A percentile compares a stretch with the other conserved stretches of the same genome.
Conservation (phyloP, 371 early-diverging fungal species). For the Synchytrium microbalum region DNA sequence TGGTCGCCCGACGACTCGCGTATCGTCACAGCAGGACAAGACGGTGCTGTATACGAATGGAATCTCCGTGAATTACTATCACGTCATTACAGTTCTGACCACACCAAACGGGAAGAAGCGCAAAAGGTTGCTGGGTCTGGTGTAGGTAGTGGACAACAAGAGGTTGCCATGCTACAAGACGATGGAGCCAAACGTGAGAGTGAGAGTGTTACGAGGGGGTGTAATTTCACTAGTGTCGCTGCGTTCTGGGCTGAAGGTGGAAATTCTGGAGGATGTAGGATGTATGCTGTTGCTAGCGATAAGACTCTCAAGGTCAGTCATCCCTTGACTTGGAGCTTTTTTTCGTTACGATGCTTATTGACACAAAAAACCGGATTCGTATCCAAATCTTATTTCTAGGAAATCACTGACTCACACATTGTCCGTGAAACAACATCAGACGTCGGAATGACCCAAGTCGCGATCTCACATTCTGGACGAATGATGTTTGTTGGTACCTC, state of each 20-base stretch:
- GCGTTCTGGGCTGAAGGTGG: conserved; percentile 26
- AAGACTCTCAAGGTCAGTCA: conserved; percentile 37
- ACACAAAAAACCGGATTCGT: background rate
- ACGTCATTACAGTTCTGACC: background rate
- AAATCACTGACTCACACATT: conserved; percentile 45
- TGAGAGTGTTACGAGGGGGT: conserved; percentile 45
- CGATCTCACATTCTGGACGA: conserved; percentile 36
- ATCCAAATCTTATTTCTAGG: conserved; percentile 21
- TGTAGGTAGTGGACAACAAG: conserved; percentile 15
- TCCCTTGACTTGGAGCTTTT: too few species aligned
- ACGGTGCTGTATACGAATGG: conserved; percentile 50
- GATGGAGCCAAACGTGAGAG: conserved; percentile 39
- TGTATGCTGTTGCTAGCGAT: conserved; percentile 44
- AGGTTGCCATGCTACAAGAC: conserved; percentile 2
- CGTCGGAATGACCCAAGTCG: conserved; percentile 37
- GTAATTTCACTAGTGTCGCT: conserved; percentile 38
- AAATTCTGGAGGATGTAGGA: background rate
- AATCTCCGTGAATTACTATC: conserved; percentile 13
- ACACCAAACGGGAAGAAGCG: background rate
- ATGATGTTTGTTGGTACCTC: conserved; percentile 47
- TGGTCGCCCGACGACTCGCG: conserved; percentile 44
- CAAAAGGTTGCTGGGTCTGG: conserved; percentile 13
- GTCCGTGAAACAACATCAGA: conserved; percentile 35
- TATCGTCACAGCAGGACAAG: conserved; percentile 40
- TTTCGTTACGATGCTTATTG: too few species aligned